Evolutionary conservation across 2,329 filamentous ascomycete genomes (phyloP), one percentile per base, ranked within the genome.

Genomic region (Pseudocercospora crystallina): DNA sequence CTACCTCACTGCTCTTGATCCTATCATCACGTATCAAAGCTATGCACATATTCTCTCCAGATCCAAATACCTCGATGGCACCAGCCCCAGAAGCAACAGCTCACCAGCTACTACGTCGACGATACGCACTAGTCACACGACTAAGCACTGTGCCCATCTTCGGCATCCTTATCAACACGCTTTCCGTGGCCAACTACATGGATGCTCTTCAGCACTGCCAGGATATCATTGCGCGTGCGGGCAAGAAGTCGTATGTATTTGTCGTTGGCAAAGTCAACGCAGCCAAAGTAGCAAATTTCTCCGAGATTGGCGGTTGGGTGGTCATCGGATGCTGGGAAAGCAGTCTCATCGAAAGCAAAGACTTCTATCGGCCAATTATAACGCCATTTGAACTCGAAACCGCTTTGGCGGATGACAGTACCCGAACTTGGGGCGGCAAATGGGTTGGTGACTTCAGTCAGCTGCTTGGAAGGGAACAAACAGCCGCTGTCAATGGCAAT

Each of bases 291-390:
- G 94, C 94, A 42, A 99, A 99, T 71, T 99, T 99, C 72, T 83
- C 87, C 51, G 94, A 99, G 70, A 83, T 99, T 5, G 92, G 90
- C 37, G 92, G 90, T 12, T 99, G 94, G 94, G 90, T 97, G 0
- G 90, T 97, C 0, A 89, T 99, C 8, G 92, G 94, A 2, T 99
- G 94, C 71, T 99, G 94, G 94, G 94, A 99, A 73, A 96, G 91
- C 69, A 90, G 88, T 53, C 74, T 97, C 43, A 82, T 99, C 4
- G 92, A 96, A 62, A 90, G 90, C 57, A 87, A 88, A 51, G 88
- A 87, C 5, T 95, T 96, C 66, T 97, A 86, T 80, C 82, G 84
- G 61, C 90, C 91, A 0, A 85, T 97, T 8, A 84, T 97, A 35
- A 99, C 94, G n/a, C 92, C 92, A 0, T 97, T 95, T 68, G 94